These are phyloP conservation scores for Gossypium arboreum DNA, from an alignment of 345 rosid genomes.

Conservation along the genomic window DNA sequence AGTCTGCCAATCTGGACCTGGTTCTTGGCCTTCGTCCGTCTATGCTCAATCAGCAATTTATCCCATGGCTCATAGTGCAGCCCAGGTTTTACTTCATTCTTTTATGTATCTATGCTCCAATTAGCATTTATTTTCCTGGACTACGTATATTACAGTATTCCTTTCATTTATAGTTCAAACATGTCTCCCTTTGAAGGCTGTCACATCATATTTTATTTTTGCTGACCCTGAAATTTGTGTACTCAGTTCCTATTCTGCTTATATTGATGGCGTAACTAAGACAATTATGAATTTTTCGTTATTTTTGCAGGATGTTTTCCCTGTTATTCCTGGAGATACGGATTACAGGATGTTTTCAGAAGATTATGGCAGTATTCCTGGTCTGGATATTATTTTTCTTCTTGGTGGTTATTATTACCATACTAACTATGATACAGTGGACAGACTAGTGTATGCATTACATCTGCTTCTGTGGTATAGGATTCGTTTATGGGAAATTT, in stretches of 20 bases:
- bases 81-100: slow-evolving; percentile 60
- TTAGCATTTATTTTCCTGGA: slow-evolving; percentile 9
- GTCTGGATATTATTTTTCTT: slow-evolving; percentile 96
- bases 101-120: slow-evolving; percentile 16
- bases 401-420: slow-evolving; percentile 97
- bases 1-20: slow-evolving; percentile 98
- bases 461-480: slow-evolving; percentile 56
- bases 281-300: slow-evolving; percentile 1
- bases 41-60: slow-evolving; percentile 80
- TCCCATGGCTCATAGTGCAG: slow-evolving; percentile 98
- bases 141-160: not conserved
- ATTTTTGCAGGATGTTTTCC: slow-evolving; percentile 74
- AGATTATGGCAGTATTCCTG: slow-evolving; percentile 86
- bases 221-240: not conserved
- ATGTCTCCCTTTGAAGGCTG: not conserved
- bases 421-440: slow-evolving; percentile 88
- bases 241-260: not conserved
- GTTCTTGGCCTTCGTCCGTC: slow-evolving; percentile 81
- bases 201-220: not conserved
- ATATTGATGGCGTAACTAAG: slow-evolving; percentile 5
- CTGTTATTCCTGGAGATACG: slow-evolving; percentile 89
- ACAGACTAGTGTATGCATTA: slow-evolving; percentile 92
- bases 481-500: slow-evolving; percentile 24
- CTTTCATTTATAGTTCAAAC: not conserved
- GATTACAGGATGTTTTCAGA: slow-evolving; percentile 91